A percentile compares a stretch with the other conserved stretches of the same genome.
Conservation (phyloP, 2,329 filamentous ascomycete genomes). For the Penicillium frequentans region DNA sequence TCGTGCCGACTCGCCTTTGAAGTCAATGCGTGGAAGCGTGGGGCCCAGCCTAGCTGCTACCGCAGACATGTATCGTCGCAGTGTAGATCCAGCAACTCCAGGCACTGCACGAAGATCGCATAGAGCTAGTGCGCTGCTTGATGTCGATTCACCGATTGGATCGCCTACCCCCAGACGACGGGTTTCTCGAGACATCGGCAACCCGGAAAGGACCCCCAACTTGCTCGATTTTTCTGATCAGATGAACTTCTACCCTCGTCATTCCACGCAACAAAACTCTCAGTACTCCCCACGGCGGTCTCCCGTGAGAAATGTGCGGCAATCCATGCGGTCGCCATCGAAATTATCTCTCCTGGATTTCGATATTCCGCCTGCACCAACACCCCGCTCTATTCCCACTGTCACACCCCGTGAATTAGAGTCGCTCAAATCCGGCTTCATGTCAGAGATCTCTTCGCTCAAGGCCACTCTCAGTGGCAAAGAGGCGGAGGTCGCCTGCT, state of each 20-base stretch:
- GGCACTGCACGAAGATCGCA: constrained; percentile 46
- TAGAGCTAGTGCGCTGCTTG: constrained; percentile 30
- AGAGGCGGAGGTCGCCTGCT: constrained; percentile 83
- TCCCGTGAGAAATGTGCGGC: constrained; percentile 42
- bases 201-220: constrained; percentile 65
- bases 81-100: constrained; percentile 44
- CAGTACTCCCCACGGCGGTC: constrained; percentile 44
- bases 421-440: constrained; percentile 82
- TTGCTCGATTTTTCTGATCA: constrained; percentile 89
- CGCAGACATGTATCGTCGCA: constrained; percentile 11
- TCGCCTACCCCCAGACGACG: constrained; percentile 53
- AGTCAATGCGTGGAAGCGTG: constrained; percentile 39
- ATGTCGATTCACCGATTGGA: constrained; percentile 32
- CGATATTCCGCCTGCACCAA: constrained; percentile 90
- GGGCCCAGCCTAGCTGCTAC: constrained; percentile 41
- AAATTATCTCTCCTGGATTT: constrained; percentile 79
- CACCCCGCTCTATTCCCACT: constrained; percentile 84
- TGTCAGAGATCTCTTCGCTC: constrained; percentile 92
- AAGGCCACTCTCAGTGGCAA: constrained; percentile 89
- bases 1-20: constrained; percentile 61
- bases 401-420: constrained; percentile 92
- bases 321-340: constrained; percentile 38
- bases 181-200: constrained; percentile 43
- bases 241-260: constrained; percentile 56
- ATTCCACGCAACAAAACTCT: constrained; percentile 43